phyloP scores from a whole-genome alignment of 176 grass and related monocot species.

The Eleusine indica region DNA sequence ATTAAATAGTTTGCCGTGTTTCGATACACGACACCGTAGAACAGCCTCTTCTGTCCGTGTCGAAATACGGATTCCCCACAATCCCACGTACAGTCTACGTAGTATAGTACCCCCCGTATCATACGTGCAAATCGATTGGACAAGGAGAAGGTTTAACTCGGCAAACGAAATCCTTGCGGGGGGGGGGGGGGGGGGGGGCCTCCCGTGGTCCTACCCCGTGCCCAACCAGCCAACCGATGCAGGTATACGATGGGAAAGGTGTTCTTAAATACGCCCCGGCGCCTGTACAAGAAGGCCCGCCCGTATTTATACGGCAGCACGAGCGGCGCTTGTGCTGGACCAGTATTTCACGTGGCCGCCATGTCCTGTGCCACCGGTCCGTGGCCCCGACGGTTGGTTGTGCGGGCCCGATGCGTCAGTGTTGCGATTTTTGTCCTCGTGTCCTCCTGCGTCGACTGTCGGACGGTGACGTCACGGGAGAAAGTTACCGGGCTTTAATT shows the following conservation, averaged over 20 bases:
- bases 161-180: too few species aligned
- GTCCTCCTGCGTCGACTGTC: too few species aligned
- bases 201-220: constrained; percentile 3
- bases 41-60: background rate
- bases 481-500: background rate
- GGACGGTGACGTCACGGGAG: background rate
- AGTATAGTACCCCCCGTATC: too few species aligned
- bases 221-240: constrained; percentile 29
- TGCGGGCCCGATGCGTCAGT: background rate
- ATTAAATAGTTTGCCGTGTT: too few species aligned
- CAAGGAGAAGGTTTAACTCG: background rate
- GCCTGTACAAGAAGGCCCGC: background rate
- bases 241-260: background rate
- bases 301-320: constrained; percentile 33
- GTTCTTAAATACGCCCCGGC: constrained; percentile 8
- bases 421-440: too few species aligned
- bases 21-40: background rate
- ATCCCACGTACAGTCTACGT: background rate
- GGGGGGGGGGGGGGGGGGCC: too few species aligned
- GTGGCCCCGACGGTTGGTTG: background rate
- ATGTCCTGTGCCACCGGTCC: background rate
- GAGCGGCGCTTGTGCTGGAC: background rate
- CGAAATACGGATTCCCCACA: background rate
- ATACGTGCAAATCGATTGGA: background rate
- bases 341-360: background rate